Conservation (phyloP, 1,284 basidiomycete species). For the Mycena sp. region DNA sequence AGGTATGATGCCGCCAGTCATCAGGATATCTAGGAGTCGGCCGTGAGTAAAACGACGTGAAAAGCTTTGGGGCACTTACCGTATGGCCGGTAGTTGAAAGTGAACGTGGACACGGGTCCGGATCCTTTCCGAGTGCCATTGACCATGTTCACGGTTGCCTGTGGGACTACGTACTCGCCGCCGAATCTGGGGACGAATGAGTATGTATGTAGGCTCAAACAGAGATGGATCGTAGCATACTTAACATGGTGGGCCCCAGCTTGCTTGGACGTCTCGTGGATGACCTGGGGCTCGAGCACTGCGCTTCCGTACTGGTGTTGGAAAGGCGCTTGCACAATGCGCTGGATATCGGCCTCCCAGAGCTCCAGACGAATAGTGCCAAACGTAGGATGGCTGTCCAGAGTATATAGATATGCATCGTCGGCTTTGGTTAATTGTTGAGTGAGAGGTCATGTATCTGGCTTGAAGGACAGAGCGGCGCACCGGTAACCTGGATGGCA, state of each 20-base stretch:
- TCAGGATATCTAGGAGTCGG: slow-evolving; percentile 24
- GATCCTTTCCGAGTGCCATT: slow-evolving; percentile 20
- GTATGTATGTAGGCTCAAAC: not conserved
- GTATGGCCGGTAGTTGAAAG: slow-evolving; percentile 32
- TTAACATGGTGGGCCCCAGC: slow-evolving; percentile 35
- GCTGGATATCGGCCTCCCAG: slow-evolving; percentile 29
- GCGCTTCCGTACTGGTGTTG: slow-evolving; percentile 21
- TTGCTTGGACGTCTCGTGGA: slow-evolving; percentile 35
- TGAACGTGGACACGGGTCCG: slow-evolving; percentile 28
- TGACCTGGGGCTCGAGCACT: slow-evolving; percentile 27
- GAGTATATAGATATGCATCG: slow-evolving; percentile 31
- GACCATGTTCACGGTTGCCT: slow-evolving; percentile 32
- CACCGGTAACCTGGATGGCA: slow-evolving; percentile 31
- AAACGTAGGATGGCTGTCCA: slow-evolving; percentile 27
- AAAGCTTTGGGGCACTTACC: slow-evolving; percentile 18
- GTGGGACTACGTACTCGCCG: slow-evolving; percentile 30
- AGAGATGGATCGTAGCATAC: slow-evolving; percentile 16
- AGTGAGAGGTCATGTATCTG: no score
- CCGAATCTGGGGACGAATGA: slow-evolving; percentile 25
- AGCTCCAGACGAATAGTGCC: slow-evolving; percentile 32
- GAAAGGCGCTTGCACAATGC: slow-evolving; percentile 25
- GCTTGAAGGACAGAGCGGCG: not conserved
- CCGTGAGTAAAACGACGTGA: no score
- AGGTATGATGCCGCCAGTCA: slow-evolving; percentile 28
- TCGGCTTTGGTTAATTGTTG: no score